Evolutionary conservation across 2,329 filamentous ascomycete genomes (phyloP), one percentile per base, ranked within the genome.

Genomic region (Elsinoe necatrix): DNA sequence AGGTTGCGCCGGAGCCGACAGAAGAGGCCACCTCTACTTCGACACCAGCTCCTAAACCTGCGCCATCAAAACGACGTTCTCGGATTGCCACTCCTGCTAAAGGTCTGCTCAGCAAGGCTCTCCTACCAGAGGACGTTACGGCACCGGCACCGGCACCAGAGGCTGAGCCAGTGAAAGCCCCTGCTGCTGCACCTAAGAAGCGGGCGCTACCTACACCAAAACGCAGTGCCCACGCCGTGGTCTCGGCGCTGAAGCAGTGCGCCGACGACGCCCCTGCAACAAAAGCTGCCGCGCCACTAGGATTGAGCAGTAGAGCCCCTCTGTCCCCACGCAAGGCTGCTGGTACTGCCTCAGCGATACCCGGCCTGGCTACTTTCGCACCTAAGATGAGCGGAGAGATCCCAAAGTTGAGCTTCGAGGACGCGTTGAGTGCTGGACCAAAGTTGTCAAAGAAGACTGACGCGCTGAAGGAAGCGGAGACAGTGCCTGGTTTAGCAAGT

Each of bases 21-120:
- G 25, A 45, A 47, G 54, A 56, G n/a, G 2, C 54, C 6, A 7
- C 54, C 9, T 14, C 43, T 4, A 42, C 54, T 4, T 14, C 43
- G 3, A 42, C 59, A 37, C 29, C 54, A n/a, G 52, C 57, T 8
- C 21, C 27, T 9, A 58, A 57, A 18, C 35, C 54, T 27, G 34
- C 58, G 4, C 57, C 60, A 6, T 42, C 48, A 8, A 68, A 64
- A 42, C 63, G 65, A 20, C 62, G 63, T 11, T 69, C 67, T 14
- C 63, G 66, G 6, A 65, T 71, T 34, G 68, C 68, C 5, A 70
- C 68, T 11, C 68, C 68, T 23, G 68, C 67, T 67, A 69, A 57
- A 59, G 60, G 58, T 34, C 56, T 23, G 14, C 58, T 23, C 18
- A 21, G 12, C 42, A 42, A 34, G 23, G 29, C 54, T 5, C 54